Conservation (phyloP, 768 basidiomycete genomes). For the Xanthoconium stramineum region DNA sequence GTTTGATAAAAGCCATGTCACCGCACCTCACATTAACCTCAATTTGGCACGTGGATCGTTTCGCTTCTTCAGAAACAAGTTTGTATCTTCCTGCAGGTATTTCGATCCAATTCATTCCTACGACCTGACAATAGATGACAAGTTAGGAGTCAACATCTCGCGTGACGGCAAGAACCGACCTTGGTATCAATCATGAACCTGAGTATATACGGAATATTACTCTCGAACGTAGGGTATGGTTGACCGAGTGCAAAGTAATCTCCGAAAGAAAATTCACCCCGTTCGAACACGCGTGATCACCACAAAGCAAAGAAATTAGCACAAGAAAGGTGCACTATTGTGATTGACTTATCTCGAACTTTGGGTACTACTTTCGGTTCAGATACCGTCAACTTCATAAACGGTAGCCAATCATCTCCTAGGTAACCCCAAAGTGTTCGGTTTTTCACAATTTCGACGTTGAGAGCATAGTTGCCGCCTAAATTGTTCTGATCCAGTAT, state of each 20-base stretch:
- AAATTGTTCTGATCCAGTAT: conserved; percentile 18
- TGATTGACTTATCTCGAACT: conserved; percentile 78
- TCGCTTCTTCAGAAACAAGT: conserved; percentile 52
- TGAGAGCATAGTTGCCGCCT: conserved; percentile 40
- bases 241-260: conserved; percentile 50
- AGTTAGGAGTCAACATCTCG: background rate
- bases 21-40: conserved; percentile 76
- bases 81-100: conserved; percentile 80
- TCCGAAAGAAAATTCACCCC: conserved; percentile 66
- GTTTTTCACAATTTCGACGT: conserved; percentile 58
- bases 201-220: conserved; percentile 86
- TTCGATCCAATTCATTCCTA: conserved; percentile 99
- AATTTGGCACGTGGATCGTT: conserved; percentile 82
- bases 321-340: background rate
- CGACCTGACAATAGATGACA: conserved; percentile 50
- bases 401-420: conserved; percentile 74
- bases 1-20: background rate
- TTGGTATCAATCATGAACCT: conserved; percentile 99
- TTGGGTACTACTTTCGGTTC: conserved; percentile 80
- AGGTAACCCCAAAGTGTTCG: conserved; percentile 85
- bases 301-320: conserved; percentile 13
- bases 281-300: conserved; percentile 63
- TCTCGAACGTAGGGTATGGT: conserved; percentile 77
- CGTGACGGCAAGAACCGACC: conserved; percentile 38
- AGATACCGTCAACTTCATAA: conserved; percentile 78